These are phyloP conservation scores for Claviceps humidiphila DNA, from an alignment of 2,329 filamentous ascomycete species.

Conservation along the genomic window DNA sequence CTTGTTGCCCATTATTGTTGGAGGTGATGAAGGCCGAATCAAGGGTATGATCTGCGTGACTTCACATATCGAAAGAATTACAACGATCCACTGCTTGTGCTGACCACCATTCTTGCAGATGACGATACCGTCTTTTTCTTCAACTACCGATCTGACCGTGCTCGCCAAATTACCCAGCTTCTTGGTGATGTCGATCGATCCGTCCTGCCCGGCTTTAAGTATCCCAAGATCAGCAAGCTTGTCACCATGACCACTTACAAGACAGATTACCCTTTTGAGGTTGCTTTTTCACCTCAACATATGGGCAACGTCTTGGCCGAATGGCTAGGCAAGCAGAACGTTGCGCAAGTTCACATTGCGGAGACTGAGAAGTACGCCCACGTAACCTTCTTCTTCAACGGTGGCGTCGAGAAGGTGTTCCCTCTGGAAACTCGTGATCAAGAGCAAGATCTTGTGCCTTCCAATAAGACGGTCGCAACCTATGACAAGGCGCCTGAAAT, in stretches of 20 bases:
- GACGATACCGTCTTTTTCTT: slow-evolving; percentile 97
- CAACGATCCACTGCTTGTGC: neutral
- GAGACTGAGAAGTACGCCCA: slow-evolving; percentile 99
- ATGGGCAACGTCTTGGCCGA: slow-evolving; percentile 99
- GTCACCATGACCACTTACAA: slow-evolving; percentile 99
- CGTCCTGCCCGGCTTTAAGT: slow-evolving; percentile 79
- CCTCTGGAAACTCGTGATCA: slow-evolving; percentile 83
- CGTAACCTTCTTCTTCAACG: slow-evolving; percentile 99
- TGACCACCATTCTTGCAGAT: slow-evolving; percentile 36
- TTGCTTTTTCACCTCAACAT: slow-evolving; percentile 86
- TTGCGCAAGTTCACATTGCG: slow-evolving; percentile 90
- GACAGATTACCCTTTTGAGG: slow-evolving; percentile 77
- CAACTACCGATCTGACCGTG: slow-evolving; percentile 98
- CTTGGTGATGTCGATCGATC: slow-evolving; percentile 87
- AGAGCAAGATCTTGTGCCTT: slow-evolving; percentile 63
- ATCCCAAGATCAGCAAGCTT: slow-evolving; percentile 71
- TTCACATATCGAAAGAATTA: slow-evolving; percentile 8
- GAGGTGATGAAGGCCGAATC: slow-evolving; percentile 73
- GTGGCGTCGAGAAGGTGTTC: slow-evolving; percentile 93
- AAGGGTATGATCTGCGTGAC: slow-evolving; percentile 43
- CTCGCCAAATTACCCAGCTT: slow-evolving; percentile 89
- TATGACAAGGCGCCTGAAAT: slow-evolving; percentile 94
- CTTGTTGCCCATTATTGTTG: slow-evolving; percentile 91
- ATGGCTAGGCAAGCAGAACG: slow-evolving; percentile 78
- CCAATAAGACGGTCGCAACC: slow-evolving; percentile 78